Percentiles rank a stretch among this genome's conserved stretches.
Conservation (phyloP, 78 protist genomes). For the Pigoraptor vietnamica region DNA sequence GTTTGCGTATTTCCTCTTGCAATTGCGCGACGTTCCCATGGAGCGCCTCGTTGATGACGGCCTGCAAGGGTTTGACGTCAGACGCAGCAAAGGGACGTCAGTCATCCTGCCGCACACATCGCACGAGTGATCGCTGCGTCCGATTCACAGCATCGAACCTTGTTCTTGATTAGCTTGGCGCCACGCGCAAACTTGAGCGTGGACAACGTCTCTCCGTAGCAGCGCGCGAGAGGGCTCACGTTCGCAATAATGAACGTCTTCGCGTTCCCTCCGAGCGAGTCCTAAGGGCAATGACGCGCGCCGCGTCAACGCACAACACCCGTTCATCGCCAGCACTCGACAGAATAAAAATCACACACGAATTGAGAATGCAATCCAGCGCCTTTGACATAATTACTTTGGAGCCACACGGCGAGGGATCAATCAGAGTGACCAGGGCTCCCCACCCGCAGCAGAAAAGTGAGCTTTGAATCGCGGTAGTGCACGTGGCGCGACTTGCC, state of each 20-base stretch:
- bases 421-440: background rate
- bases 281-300: slow-evolving; percentile 7
- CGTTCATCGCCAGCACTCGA: background rate
- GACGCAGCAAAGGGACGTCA: too few relatives aligned
- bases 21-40: too few relatives aligned
- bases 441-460: slow-evolving; percentile 65
- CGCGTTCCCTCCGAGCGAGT: slow-evolving; percentile 87
- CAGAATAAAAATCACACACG: background rate
- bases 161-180: slow-evolving; percentile 86
- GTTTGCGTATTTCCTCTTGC: too few relatives aligned
- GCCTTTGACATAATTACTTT: slow-evolving; percentile 32
- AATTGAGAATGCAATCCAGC: background rate
- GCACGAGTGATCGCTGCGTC: too few relatives aligned
- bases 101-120: too few relatives aligned
- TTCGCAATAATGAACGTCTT: slow-evolving; percentile 84
- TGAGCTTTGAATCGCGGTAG: slow-evolving; percentile 82
- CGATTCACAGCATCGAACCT: too few relatives aligned
- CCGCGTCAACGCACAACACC: too few relatives aligned
- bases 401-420: background rate
- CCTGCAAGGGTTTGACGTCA: too few relatives aligned
- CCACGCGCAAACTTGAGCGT: slow-evolving; percentile 80
- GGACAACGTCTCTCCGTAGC: slow-evolving; percentile 65
- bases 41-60: too few relatives aligned
- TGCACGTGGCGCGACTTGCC: slow-evolving; percentile 48
- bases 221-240: slow-evolving; percentile 71